These are phyloP conservation scores for Geotrichum europaeum DNA, from an alignment of 1,139 yeast genomes.

Conservation along the genomic window DNA sequence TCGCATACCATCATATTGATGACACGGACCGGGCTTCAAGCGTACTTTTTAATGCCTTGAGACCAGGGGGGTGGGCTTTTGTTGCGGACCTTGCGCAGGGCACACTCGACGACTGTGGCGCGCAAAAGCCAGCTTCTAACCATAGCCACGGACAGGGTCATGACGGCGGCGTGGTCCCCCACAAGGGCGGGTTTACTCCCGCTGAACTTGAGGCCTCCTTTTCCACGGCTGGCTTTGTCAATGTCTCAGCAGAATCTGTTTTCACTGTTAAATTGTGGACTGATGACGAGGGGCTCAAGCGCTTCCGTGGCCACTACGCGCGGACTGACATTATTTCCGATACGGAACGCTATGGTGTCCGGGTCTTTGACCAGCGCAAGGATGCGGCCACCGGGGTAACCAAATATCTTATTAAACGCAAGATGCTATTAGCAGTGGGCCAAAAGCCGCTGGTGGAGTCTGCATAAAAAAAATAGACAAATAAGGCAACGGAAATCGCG, in stretches of 20 bases:
- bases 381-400: constrained; percentile 13
- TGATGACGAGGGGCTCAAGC: constrained; percentile 19
- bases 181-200: constrained; percentile 21
- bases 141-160: constrained; percentile 7
- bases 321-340: background rate
- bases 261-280: constrained; percentile 25
- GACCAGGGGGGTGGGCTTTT: constrained; percentile 26
- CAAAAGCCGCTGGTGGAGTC: background rate
- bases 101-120: constrained; percentile 7
- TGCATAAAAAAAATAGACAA: background rate
- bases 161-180: constrained; percentile 19
- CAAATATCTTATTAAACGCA: constrained; percentile 17
- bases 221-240: constrained; percentile 21
- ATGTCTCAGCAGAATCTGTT: constrained; percentile 18
- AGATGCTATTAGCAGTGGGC: constrained; percentile 22
- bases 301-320: constrained; percentile 12
- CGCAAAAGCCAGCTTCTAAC: background rate
- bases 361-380: background rate
- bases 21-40: constrained; percentile 24
- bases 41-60: constrained; percentile 21
- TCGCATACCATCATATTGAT: constrained; percentile 31
- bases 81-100: constrained; percentile 23
- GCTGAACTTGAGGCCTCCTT: constrained; percentile 19
- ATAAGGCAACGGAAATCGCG: no score
- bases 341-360: background rate